Evolutionary conservation across 2,329 filamentous ascomycete genomes (phyloP).

Genomic region (Fusarium denticulatum): DNA sequence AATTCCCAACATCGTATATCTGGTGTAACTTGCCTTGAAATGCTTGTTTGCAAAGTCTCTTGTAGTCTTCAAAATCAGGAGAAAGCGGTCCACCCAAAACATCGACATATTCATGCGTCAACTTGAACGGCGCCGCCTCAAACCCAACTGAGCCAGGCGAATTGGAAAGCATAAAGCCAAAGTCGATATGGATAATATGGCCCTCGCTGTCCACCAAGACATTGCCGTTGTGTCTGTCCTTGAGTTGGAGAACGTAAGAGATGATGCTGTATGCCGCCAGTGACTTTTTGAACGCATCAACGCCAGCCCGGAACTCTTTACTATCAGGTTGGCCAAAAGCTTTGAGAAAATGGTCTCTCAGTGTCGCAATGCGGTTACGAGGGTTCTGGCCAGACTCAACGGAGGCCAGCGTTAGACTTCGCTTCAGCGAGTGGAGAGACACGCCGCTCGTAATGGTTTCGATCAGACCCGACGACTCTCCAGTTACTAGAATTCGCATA

Average conservation of each 20-base stretch:
- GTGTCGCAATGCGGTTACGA: slow-evolving; percentile 78
- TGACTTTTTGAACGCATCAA: slow-evolving; percentile 83
- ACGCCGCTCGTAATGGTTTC: slow-evolving; percentile 91
- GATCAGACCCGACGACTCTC: slow-evolving; percentile 84
- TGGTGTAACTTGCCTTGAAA: slow-evolving; percentile 72
- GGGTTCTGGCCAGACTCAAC: slow-evolving; percentile 79
- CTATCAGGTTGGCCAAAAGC: slow-evolving; percentile 78
- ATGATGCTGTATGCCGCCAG: slow-evolving; percentile 88
- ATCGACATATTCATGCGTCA: slow-evolving; percentile 87
- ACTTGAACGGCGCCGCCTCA: slow-evolving; percentile 86
- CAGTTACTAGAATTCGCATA: slow-evolving; percentile 87
- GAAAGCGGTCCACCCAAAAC: slow-evolving; percentile 79
- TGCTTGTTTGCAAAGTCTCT: slow-evolving; percentile 81
- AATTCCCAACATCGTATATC: not conserved
- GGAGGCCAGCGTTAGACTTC: slow-evolving; percentile 79
- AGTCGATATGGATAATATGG: slow-evolving; percentile 89
- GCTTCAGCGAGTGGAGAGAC: slow-evolving; percentile 85
- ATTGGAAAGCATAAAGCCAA: slow-evolving; percentile 90
- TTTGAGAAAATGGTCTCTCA: slow-evolving; percentile 84
- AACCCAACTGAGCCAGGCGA: slow-evolving; percentile 86
- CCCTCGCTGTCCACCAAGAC: slow-evolving; percentile 86
- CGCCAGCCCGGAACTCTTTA: slow-evolving; percentile 74
- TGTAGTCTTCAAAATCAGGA: slow-evolving; percentile 78
- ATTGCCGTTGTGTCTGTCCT: slow-evolving; percentile 88
- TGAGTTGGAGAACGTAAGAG: slow-evolving; percentile 83